Base-by-base conservation (phyloP, 139 green algal species). In the Picochlorum sp. region DNA sequence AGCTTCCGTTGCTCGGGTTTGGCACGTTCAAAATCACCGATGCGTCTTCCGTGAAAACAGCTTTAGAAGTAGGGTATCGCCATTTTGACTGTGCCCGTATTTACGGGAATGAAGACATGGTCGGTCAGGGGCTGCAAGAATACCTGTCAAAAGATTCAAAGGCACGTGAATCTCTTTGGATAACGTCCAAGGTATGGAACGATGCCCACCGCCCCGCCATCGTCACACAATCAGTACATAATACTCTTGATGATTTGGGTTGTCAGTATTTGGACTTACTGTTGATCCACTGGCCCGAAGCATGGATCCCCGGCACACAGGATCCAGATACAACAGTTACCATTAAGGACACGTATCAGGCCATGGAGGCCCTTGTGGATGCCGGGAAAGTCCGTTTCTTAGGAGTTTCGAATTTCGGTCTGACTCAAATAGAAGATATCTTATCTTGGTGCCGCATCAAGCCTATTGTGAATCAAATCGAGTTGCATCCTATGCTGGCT, bases 231-330 rank as follows among this genome's bases (percentile, higher is more conserved):
- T 88, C 82, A 5, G 76, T 67, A 33, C 40, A 83, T 37, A 43
- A 80, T 54, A 75, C 66, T 0, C 47, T 94, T 7, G 50, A 58
- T 12, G 78, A 92, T 31, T 70, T 96, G 51, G 83, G 81, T 4
- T 63, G 89, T 32, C 49, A 75, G 33, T 80, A 91, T 49, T 60
- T 96, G 25, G 86, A 94, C 59, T 55, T 89, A 7, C 70, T 83
- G 33, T 72, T 94, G 33, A 59, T 94, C 33, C 88, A 96, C 65
- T 96, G 83, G 85, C 83, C 83, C 20, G 72, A 85, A 18, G 79
- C 85, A 0, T 88, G 72, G 74, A 13, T 67, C 54, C 67, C 77
- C 10, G 82, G 72, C 30, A 77, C 77, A 4, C 33, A 62, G 26
- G 40, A 68, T 14, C 12, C 5, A 2, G 76, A 84, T 47, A 44